Percentiles rank a stretch among this genome's conserved stretches.
phyloP scores from a whole-genome alignment of 306 rosid species.

The Aeschynomene evenia region DNA sequence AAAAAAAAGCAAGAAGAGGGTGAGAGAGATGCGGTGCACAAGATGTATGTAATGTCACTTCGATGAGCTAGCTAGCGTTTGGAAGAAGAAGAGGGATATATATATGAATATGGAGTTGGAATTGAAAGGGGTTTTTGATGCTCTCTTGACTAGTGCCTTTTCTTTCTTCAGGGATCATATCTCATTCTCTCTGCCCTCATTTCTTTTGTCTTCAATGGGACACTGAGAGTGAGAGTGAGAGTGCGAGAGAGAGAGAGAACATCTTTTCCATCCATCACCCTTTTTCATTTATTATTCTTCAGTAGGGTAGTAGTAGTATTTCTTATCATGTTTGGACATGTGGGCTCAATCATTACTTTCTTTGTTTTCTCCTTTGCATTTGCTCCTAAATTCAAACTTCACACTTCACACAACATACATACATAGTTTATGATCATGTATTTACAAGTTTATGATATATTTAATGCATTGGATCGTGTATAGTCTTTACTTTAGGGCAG shows the following conservation, averaged over 20 bases:
- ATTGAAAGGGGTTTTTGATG: conserved; percentile 38
- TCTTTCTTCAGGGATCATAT: conserved; percentile 29
- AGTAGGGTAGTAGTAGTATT: no score
- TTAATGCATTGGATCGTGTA: no score
- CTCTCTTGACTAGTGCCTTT: conserved; percentile 40
- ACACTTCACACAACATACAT: background rate
- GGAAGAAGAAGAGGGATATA: no score
- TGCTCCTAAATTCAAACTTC: conserved; percentile 1
- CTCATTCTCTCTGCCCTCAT: conserved; percentile 37
- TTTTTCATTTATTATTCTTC: conserved; percentile 38
- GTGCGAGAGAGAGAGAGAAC: conserved; percentile 26
- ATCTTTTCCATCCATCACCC: no score
- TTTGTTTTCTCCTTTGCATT: conserved; percentile 6
- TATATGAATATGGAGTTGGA: no score
- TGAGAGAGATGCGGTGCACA: background rate
- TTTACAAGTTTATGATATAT: no score
- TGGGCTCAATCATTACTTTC: conserved; percentile 42
- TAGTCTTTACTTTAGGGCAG: no score
- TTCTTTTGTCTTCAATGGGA: conserved; percentile 33
- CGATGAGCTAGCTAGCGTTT: no score
- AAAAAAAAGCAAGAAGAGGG: background rate
- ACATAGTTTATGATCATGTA: background rate
- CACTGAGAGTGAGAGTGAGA: no score
- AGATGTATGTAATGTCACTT: conserved; percentile 38
- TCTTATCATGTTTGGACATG: conserved; percentile 33